Evolutionary conservation across 2,329 filamentous ascomycete species (phyloP).

Genomic region (Hypocrella siamensis): DNA sequence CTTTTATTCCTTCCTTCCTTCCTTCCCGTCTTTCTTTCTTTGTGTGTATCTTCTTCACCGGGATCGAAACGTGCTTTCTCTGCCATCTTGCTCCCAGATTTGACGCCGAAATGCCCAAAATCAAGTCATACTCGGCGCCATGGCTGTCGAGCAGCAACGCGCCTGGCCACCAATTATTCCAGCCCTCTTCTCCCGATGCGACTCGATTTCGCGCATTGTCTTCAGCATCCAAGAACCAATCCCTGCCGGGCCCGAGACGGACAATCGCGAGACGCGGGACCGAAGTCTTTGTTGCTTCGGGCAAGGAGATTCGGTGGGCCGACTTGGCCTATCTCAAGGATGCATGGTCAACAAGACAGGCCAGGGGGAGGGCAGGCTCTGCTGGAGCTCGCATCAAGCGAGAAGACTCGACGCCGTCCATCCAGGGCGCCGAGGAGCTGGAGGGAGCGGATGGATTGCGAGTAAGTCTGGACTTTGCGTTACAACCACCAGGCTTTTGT

Average conservation of each 20-base stretch:
- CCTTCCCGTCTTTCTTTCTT: too few species aligned
- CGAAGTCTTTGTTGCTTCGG: conserved; percentile 77
- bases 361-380: conserved; percentile 14
- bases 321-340: conserved; percentile 71
- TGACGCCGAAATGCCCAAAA: conserved; percentile 71
- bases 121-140: conserved; percentile 69
- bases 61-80: too few species aligned
- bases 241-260: conserved; percentile 33
- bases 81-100: too few species aligned
- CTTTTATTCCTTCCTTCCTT: too few species aligned
- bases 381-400: conserved; percentile 26
- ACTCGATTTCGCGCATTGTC: conserved; percentile 21
- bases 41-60: too few species aligned
- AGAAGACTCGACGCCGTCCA: conserved; percentile 25
- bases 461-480: conserved; percentile 11
- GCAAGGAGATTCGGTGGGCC: conserved; percentile 83
- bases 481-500: too few species aligned
- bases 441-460: conserved; percentile 15
- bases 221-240: conserved; percentile 25
- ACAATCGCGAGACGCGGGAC: conserved; percentile 71
- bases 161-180: conserved; percentile 67
- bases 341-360: conserved; percentile 17
- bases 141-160: conserved; percentile 65
- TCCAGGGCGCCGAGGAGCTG: conserved; percentile 15
- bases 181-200: conserved; percentile 24